These are phyloP conservation scores for Przewalskia tangutica DNA, from an alignment of 257 asterid genomes.

Conservation along the genomic window DNA sequence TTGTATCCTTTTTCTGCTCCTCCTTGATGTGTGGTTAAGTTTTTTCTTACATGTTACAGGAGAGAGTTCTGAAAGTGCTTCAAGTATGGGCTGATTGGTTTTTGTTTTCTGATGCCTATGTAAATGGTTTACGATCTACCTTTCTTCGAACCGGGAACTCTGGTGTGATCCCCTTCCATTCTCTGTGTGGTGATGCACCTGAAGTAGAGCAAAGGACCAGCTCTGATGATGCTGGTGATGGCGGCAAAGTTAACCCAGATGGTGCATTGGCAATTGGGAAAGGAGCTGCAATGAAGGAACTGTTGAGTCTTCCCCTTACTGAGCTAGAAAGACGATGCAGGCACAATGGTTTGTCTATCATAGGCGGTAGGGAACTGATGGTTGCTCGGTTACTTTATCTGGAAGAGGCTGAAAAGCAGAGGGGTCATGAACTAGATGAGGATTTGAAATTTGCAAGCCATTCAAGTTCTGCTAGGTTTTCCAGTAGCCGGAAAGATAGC, in stretches of 20 bases:
- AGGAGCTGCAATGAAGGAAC: conserved; percentile 88
- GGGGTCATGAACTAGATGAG: conserved; percentile 65
- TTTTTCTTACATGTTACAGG: conserved; percentile 37
- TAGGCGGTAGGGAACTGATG: conserved; percentile 93
- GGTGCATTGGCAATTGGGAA: conserved; percentile 88
- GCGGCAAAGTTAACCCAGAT: conserved; percentile 53
- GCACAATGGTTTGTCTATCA: conserved; percentile 76
- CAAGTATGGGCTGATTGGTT: conserved; percentile 99
- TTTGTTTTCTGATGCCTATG: conserved; percentile 83
- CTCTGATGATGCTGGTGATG: conserved; percentile 35
- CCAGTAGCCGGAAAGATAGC: conserved; percentile 39
- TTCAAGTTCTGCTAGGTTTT: conserved; percentile 44
- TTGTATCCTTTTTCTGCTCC: background rate
- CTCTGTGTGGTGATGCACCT: conserved; percentile 87
- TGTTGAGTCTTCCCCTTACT: conserved; percentile 53
- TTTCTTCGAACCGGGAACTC: conserved; percentile 79
- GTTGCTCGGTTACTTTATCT: conserved; percentile 83
- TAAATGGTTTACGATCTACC: conserved; percentile 87
- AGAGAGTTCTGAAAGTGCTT: conserved; percentile 81
- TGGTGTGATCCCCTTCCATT: conserved; percentile 72
- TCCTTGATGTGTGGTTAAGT: conserved; percentile 2
- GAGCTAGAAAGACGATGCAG: conserved; percentile 92
- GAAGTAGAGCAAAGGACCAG: conserved; percentile 56
- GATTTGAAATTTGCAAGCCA: conserved; percentile 53
- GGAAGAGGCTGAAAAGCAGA: conserved; percentile 85